These are phyloP conservation scores for Funneliformis mosseae DNA, from an alignment of 192 early-diverging fungal genomes.

Conservation along the genomic window DNA sequence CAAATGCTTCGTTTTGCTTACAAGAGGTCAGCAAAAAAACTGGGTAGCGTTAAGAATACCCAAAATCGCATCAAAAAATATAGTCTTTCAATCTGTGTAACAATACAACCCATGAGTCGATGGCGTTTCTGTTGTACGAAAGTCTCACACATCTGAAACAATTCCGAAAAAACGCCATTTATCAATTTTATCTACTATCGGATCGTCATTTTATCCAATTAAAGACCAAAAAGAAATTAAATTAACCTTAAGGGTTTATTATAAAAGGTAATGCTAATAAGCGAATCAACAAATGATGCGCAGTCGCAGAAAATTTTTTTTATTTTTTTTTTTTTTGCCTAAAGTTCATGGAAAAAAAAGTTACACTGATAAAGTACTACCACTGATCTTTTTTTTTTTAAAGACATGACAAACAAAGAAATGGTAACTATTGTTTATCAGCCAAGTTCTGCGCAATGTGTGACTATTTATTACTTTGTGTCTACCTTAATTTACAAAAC, in stretches of 20 bases:
- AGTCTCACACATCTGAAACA: neutral
- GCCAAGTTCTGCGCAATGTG: neutral
- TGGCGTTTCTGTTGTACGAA: neutral
- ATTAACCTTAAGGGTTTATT: neutral
- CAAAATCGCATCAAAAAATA: slow-evolving; percentile 16
- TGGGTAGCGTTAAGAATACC: neutral
- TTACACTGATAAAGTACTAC: neutral
- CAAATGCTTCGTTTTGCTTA: slow-evolving; percentile 29
- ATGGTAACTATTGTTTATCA: neutral
- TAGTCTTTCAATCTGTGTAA: slow-evolving; percentile 8
- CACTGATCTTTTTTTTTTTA: neutral
- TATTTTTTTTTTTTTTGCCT: too few species aligned
- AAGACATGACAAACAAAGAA: neutral
- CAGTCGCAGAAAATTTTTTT: neutral
- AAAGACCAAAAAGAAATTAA: neutral
- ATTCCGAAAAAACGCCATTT: neutral
- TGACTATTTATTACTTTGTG: neutral
- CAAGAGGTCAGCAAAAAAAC: slow-evolving; percentile 22
- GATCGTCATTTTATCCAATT: neutral
- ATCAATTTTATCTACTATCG: neutral
- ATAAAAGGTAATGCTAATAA: neutral
- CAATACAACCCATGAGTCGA: slow-evolving; percentile 11
- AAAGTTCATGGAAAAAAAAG: neutral
- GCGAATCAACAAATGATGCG: neutral
- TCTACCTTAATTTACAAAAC: neutral